Base-by-base conservation (phyloP, 2,329 filamentous ascomycete genomes). In the Lachnellula hyalina region DNA sequence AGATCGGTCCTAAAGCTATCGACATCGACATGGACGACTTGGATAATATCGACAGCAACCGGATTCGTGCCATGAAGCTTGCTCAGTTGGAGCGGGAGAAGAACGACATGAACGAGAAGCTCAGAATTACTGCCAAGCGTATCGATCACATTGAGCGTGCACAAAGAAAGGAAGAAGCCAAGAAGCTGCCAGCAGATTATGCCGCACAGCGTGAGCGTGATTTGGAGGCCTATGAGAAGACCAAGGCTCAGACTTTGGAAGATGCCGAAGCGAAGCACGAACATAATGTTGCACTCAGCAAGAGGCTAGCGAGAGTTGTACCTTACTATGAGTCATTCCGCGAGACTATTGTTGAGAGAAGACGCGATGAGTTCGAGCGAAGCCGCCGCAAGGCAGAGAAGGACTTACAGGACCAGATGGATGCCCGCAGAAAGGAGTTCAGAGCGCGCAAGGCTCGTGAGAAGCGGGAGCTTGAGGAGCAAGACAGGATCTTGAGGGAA, bases 71-170 rank as follows among this genome's bases (percentile, higher is more conserved):
- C 64, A 87, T 99, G 76, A 97, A 97, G 80, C 83, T 99, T 55
- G 88, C 90, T 58, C 93, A 96, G 74, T 83, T 99, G 11, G 94
- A 97, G 76, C 92, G 93, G 66, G 94, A 97, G 79, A 99, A 97
- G 86, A 96, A 93, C 68, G 91, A 94, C 69, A 85, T 96, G 63
- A 90, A 89, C 61, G 91, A 96, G 75, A 90, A 89, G 71, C 83
- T 97, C 51, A 87, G 91, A 66, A 84, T 96, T 66, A 95, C 92
- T 57, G 90, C 88, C 72, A 97, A 96, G 83, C 88, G 94, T 61
- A 89, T 96, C 67, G 94, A 99, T 70, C 93, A 99, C 75, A 77
- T 99, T 65, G 94, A 99, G 78, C 89, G 94, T 77, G 94, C 94
- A 38, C 95, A 95, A 82, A 87, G 94, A 67, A 90, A 93, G 72